A percentile compares a stretch with the other conserved stretches of the same genome.
phyloP scores from a whole-genome alignment of 495 filamentous ascomycete genomes.

The Penicillium samsonianum region DNA sequence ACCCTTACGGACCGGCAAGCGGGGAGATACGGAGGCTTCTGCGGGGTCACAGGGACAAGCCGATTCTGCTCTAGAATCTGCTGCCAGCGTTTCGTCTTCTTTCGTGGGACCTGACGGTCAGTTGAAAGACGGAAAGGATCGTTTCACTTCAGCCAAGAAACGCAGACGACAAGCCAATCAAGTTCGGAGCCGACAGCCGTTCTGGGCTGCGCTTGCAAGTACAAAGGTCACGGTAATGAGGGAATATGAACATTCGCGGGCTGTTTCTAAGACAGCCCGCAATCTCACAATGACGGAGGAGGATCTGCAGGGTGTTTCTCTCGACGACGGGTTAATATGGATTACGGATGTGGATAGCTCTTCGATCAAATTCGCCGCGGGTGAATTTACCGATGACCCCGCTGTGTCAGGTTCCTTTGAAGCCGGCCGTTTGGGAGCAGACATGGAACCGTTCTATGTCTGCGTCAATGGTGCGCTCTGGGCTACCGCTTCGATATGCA shows the following conservation, averaged over 20 bases:
- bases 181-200: slow-evolving; percentile 84
- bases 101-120: slow-evolving; percentile 53
- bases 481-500: slow-evolving; percentile 75
- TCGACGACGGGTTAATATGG: slow-evolving; percentile 81
- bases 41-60: slow-evolving; percentile 49
- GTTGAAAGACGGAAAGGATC: slow-evolving; percentile 57
- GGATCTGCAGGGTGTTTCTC: slow-evolving; percentile 77
- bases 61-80: slow-evolving; percentile 48
- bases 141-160: slow-evolving; percentile 68
- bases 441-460: slow-evolving; percentile 80
- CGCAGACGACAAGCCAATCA: slow-evolving; percentile 85
- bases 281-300: slow-evolving; percentile 71
- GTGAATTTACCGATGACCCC: slow-evolving; percentile 58
- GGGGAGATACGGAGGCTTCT: slow-evolving; percentile 59
- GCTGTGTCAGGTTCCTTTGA: slow-evolving; percentile 35
- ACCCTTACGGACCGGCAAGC: slow-evolving; percentile 46
- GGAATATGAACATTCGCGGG: slow-evolving; percentile 85
- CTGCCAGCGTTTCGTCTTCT: slow-evolving; percentile 48
- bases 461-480: slow-evolving; percentile 86
- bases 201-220: slow-evolving; percentile 92
- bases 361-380: slow-evolving; percentile 79
- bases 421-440: slow-evolving; percentile 36
- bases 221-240: slow-evolving; percentile 93
- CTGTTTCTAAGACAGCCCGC: slow-evolving; percentile 69
- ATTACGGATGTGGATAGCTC: slow-evolving; percentile 81